Conservation (phyloP, 1,139 yeast genomes). For the Arxiozyma slooffiae region DNA sequence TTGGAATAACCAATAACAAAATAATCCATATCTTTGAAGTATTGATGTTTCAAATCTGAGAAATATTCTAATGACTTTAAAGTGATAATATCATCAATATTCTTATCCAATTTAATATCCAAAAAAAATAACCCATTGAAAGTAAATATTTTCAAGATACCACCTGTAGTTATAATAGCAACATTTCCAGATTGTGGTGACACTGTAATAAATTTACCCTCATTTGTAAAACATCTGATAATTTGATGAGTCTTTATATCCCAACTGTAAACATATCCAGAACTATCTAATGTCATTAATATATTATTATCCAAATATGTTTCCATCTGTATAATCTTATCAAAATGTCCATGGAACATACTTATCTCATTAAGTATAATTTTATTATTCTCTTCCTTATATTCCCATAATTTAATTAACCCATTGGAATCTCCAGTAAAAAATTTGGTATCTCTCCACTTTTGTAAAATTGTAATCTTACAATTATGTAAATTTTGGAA, state of each 20-base stretch:
- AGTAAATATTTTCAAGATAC: not conserved
- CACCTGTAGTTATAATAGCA: conserved; percentile 29
- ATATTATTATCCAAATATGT: conserved; percentile 44
- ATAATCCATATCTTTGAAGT: conserved; percentile 32
- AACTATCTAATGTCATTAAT: conserved; percentile 42
- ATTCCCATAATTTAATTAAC: conserved; percentile 47
- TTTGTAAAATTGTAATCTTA: conserved; percentile 21
- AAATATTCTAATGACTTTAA: not conserved
- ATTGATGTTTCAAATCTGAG: conserved; percentile 25
- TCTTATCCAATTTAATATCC: conserved; percentile 5
- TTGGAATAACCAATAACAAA: conserved; percentile 31
- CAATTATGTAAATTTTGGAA: conserved; percentile 20
- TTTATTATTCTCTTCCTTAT: conserved; percentile 5
- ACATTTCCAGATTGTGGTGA: conserved; percentile 51
- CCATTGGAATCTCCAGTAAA: conserved; percentile 51
- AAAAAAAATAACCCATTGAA: not conserved
- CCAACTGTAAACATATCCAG: conserved; percentile 49
- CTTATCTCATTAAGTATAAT: conserved; percentile 12
- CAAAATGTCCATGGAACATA: conserved; percentile 45
- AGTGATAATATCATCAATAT: conserved; percentile 4
- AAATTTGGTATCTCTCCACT: conserved; percentile 29
- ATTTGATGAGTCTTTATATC: conserved; percentile 44
- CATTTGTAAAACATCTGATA: conserved; percentile 36
- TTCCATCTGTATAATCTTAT: conserved; percentile 36
- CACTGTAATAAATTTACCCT: conserved; percentile 35